Evolutionary conservation across 192 early-diverging fungal species (phyloP).

Genomic region (Coemansia brasiliensis): DNA sequence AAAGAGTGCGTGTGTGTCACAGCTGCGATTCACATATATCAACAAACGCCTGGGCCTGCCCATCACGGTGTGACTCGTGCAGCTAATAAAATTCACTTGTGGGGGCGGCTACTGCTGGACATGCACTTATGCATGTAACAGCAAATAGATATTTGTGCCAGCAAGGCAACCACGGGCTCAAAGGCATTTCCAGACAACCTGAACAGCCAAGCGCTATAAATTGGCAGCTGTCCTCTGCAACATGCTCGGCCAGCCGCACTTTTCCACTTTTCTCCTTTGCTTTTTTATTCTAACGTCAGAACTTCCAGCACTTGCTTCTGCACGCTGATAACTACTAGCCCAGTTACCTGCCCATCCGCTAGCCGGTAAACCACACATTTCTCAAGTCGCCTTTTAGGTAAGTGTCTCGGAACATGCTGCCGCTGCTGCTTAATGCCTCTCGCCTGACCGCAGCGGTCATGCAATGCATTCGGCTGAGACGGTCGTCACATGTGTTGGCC

Average conservation of each 20-base stretch:
- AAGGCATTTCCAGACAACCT: not conserved
- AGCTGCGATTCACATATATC: not conserved
- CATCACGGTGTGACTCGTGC: not conserved
- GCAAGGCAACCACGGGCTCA: conserved; percentile 4
- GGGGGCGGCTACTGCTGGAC: conserved; percentile 12
- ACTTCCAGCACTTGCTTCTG: too few relatives aligned
- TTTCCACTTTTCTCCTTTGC: not conserved
- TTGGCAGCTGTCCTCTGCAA: not conserved
- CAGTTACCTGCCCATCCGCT: too few relatives aligned
- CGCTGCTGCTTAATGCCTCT: too few relatives aligned
- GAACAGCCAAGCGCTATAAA: conserved; percentile 1
- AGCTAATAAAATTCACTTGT: conserved; percentile 8
- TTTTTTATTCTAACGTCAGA: too few relatives aligned
- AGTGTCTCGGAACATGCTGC: too few relatives aligned
- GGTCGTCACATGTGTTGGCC: too few relatives aligned
- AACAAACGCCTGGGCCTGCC: not conserved
- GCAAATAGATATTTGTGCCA: conserved; percentile 19
- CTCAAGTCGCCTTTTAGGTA: too few relatives aligned
- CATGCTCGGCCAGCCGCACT: not conserved
- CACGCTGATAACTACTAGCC: too few relatives aligned
- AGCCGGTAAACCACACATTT: too few relatives aligned
- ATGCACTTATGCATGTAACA: conserved; percentile 26
- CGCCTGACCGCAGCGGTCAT: too few relatives aligned
- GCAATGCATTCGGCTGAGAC: too few relatives aligned
- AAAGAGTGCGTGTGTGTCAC: conserved; percentile 11